Base-by-base conservation (phyloP, 495 filamentous ascomycete species). In the Mytilinidion resinicola region DNA sequence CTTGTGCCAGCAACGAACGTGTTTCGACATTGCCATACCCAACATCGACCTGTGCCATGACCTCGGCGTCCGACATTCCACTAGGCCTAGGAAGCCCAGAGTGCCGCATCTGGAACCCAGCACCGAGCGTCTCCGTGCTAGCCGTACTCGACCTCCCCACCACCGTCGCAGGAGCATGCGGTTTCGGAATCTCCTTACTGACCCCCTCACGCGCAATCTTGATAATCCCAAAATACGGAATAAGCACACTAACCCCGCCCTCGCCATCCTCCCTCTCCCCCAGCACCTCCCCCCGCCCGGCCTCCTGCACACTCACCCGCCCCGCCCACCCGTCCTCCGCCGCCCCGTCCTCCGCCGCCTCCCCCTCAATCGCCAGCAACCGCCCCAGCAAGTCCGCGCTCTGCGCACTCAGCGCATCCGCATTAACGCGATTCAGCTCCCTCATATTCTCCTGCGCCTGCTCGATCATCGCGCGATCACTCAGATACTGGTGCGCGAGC, bases 401-500 rank as follows among this genome's bases (percentile, higher is more conserved):
- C 50, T 74, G 59, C 8, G 61, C 62, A 19, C 56, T 70, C 12
- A 76, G 43, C 8, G 51, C 55, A 53, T 78, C 77, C 4, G 34
- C 41, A 44, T 73, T 74, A 5, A 68, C 14, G 6, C 43, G 46
- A 46, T 41, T 68, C 19, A 74, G 42, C n/a, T 59, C 56, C 39
- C 72, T 62, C 58, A 78, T 70, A 37, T 65, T 66, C n/a, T 70
- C 70, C 1, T 75, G 62, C 3, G 69, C 64, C 15, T 67, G 68
- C 56, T 81, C 76, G 53, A 78, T 68, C 14, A 75, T 63, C 3
- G 69, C 75, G n/a, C 75, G 71, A 51, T 79, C 76, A 47, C 70
- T 68, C 0, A 62, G 64, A 1, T 75, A 72, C 46, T 73, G 73
- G 50, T 79, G 73, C 1, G 61, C 68, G 12, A 79, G 67, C 21